Conservation (phyloP, 129 eudicot species). For the Chrysanthemum lavandulifolium region DNA sequence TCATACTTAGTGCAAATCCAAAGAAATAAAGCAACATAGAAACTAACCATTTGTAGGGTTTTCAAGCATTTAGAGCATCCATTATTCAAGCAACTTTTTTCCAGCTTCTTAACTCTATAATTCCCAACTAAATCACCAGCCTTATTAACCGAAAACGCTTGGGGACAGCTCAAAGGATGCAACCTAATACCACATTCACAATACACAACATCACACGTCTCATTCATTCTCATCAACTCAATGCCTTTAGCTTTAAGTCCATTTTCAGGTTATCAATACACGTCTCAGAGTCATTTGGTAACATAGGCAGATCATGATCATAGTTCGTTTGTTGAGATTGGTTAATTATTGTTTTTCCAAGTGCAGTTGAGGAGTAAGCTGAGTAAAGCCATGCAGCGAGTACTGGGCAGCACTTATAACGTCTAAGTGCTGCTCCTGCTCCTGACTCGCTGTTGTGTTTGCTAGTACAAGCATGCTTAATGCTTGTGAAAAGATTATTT, state of each 20-base stretch:
- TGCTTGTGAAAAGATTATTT: constrained; percentile 48
- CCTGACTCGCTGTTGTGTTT: constrained; percentile 29
- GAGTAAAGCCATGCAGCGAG: constrained; percentile 88
- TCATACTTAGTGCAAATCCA: background rate
- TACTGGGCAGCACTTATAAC: constrained; percentile 82
- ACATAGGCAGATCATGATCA: constrained; percentile 58
- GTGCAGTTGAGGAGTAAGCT: constrained; percentile 68
- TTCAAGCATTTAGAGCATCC: constrained; percentile 76
- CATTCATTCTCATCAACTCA: constrained; percentile 47
- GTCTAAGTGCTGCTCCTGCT: constrained; percentile 9
- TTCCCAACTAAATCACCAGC: constrained; percentile 55
- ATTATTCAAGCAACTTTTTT: constrained; percentile 53
- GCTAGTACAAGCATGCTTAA: constrained; percentile 56
- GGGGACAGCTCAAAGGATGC: constrained; percentile 68
- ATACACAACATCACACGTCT: constrained; percentile 80
- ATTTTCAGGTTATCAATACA: constrained; percentile 58
- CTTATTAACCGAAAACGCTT: constrained; percentile 47
- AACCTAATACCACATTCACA: constrained; percentile 84
- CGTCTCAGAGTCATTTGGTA: constrained; percentile 91
- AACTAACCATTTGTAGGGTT: constrained; percentile 55
- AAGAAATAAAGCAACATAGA: background rate
- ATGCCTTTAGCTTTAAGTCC: constrained; percentile 54
- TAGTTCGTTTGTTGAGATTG: constrained; percentile 39
- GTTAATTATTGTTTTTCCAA: constrained; percentile 24
- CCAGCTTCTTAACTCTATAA: constrained; percentile 48